These are phyloP conservation scores for Rhododendron henanense DNA, from an alignment of 148 eudicot genomes.

Conservation along the genomic window DNA sequence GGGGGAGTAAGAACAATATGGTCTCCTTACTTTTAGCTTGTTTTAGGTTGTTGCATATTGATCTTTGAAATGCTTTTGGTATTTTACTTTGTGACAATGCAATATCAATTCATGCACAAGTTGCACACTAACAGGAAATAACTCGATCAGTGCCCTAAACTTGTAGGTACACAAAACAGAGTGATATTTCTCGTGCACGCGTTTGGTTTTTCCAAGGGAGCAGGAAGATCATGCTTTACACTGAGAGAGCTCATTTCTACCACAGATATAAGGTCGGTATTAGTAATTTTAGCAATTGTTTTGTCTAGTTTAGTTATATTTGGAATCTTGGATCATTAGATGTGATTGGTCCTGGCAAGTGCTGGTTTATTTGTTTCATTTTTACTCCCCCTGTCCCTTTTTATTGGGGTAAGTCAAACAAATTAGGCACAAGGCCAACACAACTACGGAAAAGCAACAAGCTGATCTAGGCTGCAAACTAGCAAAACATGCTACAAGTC, in stretches of 20 bases:
- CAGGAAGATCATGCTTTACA: slow-evolving; percentile 81
- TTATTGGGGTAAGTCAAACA: not conserved
- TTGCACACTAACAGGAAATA: not conserved
- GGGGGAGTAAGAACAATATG: slow-evolving; percentile 61
- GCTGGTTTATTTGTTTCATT: not conserved
- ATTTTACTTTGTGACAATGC: not conserved
- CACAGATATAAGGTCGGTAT: slow-evolving; percentile 80
- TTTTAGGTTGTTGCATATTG: not conserved
- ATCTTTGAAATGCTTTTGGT: not conserved
- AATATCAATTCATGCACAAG: not conserved
- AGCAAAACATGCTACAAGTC: not conserved
- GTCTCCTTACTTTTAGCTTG: not conserved
- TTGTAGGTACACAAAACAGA: slow-evolving; percentile 64
- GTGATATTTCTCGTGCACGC: slow-evolving; percentile 84
- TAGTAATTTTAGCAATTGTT: not conserved
- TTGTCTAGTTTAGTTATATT: not conserved
- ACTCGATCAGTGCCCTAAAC: not conserved
- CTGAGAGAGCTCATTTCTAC: slow-evolving; percentile 94
- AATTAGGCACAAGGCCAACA: not conserved
- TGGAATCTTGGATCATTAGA: not conserved
- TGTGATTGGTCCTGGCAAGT: not conserved
- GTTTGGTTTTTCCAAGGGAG: slow-evolving; percentile 67
- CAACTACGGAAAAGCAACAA: not conserved
- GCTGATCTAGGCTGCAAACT: not conserved
- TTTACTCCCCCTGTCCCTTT: not conserved